Evolutionary conservation across 2,329 filamentous ascomycete species (phyloP).

Genomic region (Arthrobotrys megalospora): DNA sequence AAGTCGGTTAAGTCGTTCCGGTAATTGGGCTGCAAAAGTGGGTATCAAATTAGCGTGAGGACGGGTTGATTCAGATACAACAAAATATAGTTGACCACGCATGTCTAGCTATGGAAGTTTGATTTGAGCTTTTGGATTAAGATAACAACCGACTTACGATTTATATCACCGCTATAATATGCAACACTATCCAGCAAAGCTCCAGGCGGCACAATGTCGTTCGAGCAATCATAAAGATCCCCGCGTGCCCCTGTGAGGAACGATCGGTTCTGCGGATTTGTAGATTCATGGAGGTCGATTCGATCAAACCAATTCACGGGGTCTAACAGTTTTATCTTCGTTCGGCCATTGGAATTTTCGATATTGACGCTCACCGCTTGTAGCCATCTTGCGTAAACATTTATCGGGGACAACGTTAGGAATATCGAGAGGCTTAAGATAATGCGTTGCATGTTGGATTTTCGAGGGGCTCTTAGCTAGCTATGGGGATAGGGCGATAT

Average conservation of each 20-base stretch:
- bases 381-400: constrained; percentile 32
- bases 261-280: not conserved
- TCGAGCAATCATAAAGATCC: constrained; percentile 25
- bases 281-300: constrained; percentile 29
- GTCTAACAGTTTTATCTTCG: not conserved
- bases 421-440: not conserved
- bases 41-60: not conserved
- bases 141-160: constrained; percentile 32
- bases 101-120: too few relatives aligned
- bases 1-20: constrained; percentile 24
- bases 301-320: constrained; percentile 34
- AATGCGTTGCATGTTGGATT: constrained; percentile 53
- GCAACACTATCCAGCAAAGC: constrained; percentile 10
- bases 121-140: not conserved
- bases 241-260: constrained; percentile 7
- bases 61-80: too few relatives aligned
- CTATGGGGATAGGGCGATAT: too few relatives aligned
- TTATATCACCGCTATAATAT: constrained; percentile 32
- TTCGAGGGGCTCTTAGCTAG: constrained; percentile 3
- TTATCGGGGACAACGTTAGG: not conserved
- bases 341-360: not conserved
- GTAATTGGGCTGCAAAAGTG: constrained; percentile 9
- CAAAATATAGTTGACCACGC: too few relatives aligned
- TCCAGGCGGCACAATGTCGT: constrained; percentile 24
- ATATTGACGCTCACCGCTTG: constrained; percentile 4